Percentiles rank a stretch among this genome's conserved stretches.
Conservation (phyloP, 2,329 filamentous ascomycete genomes). For the Aureobasidium sp. region DNA sequence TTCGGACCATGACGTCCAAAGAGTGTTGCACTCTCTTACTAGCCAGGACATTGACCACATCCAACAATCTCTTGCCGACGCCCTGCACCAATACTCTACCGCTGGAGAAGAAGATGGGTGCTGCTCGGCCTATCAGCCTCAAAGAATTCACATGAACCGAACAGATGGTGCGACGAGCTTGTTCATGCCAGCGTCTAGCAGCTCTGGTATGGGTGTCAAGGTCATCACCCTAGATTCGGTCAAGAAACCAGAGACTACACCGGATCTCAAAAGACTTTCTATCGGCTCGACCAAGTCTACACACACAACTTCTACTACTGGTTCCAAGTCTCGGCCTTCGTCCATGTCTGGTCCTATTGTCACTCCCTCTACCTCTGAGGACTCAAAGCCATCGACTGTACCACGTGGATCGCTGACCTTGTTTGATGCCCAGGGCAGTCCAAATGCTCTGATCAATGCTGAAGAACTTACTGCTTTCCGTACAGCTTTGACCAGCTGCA, state of each 20-base stretch:
- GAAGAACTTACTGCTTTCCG: constrained; percentile 64
- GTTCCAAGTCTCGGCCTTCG: not conserved
- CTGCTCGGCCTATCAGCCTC: constrained; percentile 55
- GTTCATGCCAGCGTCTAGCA: constrained; percentile 60
- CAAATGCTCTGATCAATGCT: constrained; percentile 58
- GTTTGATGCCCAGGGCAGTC: constrained; percentile 46
- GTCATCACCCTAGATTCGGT: constrained; percentile 49
- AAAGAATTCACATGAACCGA: constrained; percentile 53
- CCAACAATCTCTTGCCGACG: constrained; percentile 52
- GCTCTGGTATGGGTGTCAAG: constrained; percentile 56
- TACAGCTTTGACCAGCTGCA: constrained; percentile 57
- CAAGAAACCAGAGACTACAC: constrained; percentile 16
- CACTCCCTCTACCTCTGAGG: constrained; percentile 21
- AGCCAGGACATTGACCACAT: constrained; percentile 52
- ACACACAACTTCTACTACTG: not conserved
- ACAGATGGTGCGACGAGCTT: constrained; percentile 56
- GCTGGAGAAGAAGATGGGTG: constrained; percentile 51
- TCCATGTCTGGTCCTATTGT: constrained; percentile 20
- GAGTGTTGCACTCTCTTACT: constrained; percentile 48
- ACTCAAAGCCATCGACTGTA: constrained; percentile 18
- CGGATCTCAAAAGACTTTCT: constrained; percentile 24
- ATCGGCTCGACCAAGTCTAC: constrained; percentile 11
- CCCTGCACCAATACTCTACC: constrained; percentile 59
- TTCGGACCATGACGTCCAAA: constrained; percentile 49
- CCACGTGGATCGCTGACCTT: constrained; percentile 51